Conservation (phyloP, 208 protist species). For the Willaertia magna region DNA sequence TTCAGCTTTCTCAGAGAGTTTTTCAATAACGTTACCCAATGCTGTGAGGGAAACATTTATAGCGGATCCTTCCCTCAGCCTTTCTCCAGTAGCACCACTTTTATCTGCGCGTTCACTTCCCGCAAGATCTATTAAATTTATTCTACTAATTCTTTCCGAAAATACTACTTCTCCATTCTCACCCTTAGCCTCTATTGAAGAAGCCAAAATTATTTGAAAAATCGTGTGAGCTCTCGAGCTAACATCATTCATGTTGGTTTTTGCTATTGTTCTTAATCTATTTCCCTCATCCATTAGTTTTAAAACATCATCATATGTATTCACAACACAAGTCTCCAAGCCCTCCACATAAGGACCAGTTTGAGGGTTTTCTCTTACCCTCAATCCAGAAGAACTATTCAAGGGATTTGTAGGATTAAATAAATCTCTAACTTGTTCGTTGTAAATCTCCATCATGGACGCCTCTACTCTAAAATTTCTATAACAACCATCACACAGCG, state of each 20-base stretch:
- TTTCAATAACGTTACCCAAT: slow-evolving; percentile 1
- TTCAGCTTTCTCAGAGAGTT: background rate
- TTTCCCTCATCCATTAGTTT: slow-evolving; percentile 44
- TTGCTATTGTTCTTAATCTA: slow-evolving; percentile 17
- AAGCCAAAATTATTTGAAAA: slow-evolving; percentile 35
- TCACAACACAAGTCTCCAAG: slow-evolving; percentile 49
- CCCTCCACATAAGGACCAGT: slow-evolving; percentile 59
- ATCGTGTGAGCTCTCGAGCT: slow-evolving; percentile 42
- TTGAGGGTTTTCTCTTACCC: slow-evolving; percentile 53
- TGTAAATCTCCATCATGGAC: slow-evolving; percentile 33
- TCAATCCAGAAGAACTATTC: slow-evolving; percentile 1
- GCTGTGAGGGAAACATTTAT: background rate
- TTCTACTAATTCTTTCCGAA: background rate
- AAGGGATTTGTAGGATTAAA: slow-evolving; percentile 44
- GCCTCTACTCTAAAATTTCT: slow-evolving; percentile 21
- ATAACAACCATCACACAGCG: background rate
- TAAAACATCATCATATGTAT: slow-evolving; percentile 49
- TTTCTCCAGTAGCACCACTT: slow-evolving; percentile 1
- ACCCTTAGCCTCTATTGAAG: slow-evolving; percentile 22
- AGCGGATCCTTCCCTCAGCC: background rate
- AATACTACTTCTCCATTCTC: slow-evolving; percentile 35
- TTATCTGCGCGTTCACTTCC: slow-evolving; percentile 1
- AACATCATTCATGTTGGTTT: slow-evolving; percentile 35
- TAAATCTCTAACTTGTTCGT: slow-evolving; percentile 41
- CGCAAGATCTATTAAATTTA: slow-evolving; percentile 16